A percentile compares a stretch with the other conserved stretches of the same genome.
Conservation (phyloP, 306 rosid species). For the Cercis canadensis region DNA sequence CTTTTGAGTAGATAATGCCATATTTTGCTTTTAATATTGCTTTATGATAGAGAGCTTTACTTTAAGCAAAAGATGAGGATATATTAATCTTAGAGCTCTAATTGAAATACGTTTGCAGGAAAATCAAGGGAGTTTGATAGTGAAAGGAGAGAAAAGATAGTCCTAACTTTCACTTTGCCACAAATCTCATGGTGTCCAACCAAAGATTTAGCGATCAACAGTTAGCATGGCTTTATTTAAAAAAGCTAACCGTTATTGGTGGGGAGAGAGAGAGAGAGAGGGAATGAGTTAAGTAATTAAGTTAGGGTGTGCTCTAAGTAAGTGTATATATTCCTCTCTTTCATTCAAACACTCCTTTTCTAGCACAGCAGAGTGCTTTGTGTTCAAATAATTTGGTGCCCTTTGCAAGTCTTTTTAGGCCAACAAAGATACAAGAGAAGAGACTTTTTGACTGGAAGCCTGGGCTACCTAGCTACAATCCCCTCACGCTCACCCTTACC, state of each 20-base stretch:
- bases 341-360: conserved; percentile 92
- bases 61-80: conserved; percentile 73
- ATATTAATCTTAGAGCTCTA: conserved; percentile 44
- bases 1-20: conserved; percentile 99
- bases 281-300: conserved; percentile 11
- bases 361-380: conserved; percentile 68
- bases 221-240: conserved; percentile 45
- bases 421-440: conserved; percentile 76
- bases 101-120: conserved; percentile 49
- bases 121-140: conserved; percentile 47
- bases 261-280: conserved; percentile 39
- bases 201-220: conserved; percentile 39
- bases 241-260: conserved; percentile 61
- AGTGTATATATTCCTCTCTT: conserved; percentile 59
- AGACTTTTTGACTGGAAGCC: conserved; percentile 85
- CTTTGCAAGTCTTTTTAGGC: conserved; percentile 98
- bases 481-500: conserved; percentile 33
- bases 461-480: conserved; percentile 31
- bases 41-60: conserved; percentile 81
- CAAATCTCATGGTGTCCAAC: conserved; percentile 53
- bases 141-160: conserved; percentile 57
- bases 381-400: conserved; percentile 80
- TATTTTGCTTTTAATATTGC: conserved; percentile 91
- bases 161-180: conserved; percentile 56
- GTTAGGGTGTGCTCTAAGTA: conserved; percentile 65